Percentiles rank a stretch among this genome's conserved stretches.
Conservation (phyloP, 108 stramenopile species). For the Cyclotella atomus region DNA sequence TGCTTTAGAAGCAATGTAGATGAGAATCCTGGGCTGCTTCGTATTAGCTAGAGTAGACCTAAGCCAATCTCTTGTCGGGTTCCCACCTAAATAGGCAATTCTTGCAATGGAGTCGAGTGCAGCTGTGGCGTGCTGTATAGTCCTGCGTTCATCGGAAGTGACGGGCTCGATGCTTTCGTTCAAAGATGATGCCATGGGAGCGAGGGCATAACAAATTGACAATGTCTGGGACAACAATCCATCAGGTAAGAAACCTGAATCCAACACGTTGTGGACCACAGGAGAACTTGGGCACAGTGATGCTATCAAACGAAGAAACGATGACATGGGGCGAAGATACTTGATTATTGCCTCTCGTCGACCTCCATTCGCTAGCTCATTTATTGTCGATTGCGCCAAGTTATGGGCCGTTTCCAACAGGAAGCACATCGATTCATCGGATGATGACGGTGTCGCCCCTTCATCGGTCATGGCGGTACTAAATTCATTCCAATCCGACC, state of each 20-base stretch:
- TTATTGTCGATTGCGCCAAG: slow-evolving; percentile 45
- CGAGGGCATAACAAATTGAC: slow-evolving; percentile 25
- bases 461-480: slow-evolving; percentile 11
- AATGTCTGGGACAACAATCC: slow-evolving; percentile 31
- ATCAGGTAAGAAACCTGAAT: slow-evolving; percentile 39
- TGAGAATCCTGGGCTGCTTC: slow-evolving; percentile 26
- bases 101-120: slow-evolving; percentile 40
- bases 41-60: slow-evolving; percentile 1
- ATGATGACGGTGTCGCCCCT: neutral
- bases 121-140: slow-evolving; percentile 21
- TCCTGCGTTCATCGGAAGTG: slow-evolving; percentile 28
- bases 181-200: slow-evolving; percentile 33
- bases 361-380: slow-evolving; percentile 18
- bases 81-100: slow-evolving; percentile 37
- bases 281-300: slow-evolving; percentile 38
- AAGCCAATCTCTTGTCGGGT: slow-evolving; percentile 30
- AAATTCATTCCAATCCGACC: slow-evolving; percentile 63
- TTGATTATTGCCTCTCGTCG: slow-evolving; percentile 19
- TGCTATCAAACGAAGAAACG: slow-evolving; percentile 40
- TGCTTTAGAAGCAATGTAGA: slow-evolving; percentile 24
- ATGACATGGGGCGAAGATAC: slow-evolving; percentile 33
- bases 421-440: slow-evolving; percentile 51
- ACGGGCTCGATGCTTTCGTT: slow-evolving; percentile 17
- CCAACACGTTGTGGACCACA: slow-evolving; percentile 26
- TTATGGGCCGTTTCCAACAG: slow-evolving; percentile 64